These are phyloP conservation scores for Boletus sensibilis DNA, from an alignment of 768 basidiomycete genomes.

Conservation along the genomic window DNA sequence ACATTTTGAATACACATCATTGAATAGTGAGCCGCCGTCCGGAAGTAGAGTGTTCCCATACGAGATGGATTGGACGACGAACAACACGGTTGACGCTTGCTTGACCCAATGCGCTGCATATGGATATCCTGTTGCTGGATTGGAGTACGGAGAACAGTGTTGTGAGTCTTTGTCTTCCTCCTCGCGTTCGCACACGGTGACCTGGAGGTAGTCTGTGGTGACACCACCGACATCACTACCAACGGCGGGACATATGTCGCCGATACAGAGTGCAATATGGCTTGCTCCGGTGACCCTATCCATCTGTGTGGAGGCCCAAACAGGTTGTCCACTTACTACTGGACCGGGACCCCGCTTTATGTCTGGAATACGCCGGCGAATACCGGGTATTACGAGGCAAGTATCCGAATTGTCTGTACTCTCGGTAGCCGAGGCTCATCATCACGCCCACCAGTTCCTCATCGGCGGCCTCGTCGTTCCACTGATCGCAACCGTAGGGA, in stretches of 20 bases:
- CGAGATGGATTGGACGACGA: conserved; percentile 54
- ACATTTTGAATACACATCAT: not conserved
- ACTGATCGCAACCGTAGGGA: conserved; percentile 69
- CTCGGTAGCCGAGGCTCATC: not conserved
- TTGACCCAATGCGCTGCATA: conserved; percentile 66
- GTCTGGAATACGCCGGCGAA: conserved; percentile 65
- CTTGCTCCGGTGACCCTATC: conserved; percentile 69
- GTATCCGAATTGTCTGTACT: conserved; percentile 13
- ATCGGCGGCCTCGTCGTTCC: conserved; percentile 66
- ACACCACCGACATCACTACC: conserved; percentile 49
- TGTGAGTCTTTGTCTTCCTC: conserved; percentile 44
- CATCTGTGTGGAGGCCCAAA: conserved; percentile 65
- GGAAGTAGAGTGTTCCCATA: conserved; percentile 55
- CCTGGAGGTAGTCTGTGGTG: conserved; percentile 60
- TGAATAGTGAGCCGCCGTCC: conserved; percentile 45
- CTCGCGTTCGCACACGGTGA: no score
- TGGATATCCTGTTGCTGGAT: conserved; percentile 69
- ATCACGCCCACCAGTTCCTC: conserved; percentile 35
- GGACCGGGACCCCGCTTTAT: conserved; percentile 48
- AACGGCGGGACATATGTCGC: conserved; percentile 34
- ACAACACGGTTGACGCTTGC: conserved; percentile 65
- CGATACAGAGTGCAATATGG: conserved; percentile 41
- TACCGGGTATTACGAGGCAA: conserved; percentile 69
- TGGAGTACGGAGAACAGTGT: conserved; percentile 72
- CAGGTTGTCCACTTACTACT: conserved; percentile 54